Percentiles rank a stretch among this genome's conserved stretches.
These are phyloP conservation scores for Scenedesmus sp. DNA, from an alignment of 163 green algal genomes.

Conservation along the genomic window DNA sequence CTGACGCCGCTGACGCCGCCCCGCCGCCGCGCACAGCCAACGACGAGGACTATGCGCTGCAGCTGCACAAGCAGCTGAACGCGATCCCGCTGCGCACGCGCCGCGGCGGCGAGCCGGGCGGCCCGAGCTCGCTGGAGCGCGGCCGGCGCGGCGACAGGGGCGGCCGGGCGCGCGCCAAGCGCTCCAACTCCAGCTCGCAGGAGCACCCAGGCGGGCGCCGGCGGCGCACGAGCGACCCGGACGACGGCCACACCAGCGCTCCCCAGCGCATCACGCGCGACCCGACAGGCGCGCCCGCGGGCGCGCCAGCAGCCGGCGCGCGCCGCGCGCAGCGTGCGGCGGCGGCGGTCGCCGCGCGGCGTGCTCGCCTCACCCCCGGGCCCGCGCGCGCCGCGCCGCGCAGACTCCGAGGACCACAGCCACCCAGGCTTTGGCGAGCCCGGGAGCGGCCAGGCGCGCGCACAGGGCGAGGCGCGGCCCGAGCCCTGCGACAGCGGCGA, in stretches of 20 bases:
- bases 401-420: conserved; percentile 31
- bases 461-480: conserved; percentile 1
- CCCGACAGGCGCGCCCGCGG: conserved; percentile 3
- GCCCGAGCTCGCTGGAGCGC: conserved; percentile 9
- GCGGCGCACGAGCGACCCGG: conserved; percentile 33
- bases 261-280: conserved; percentile 38
- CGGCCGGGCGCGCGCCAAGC: conserved; percentile 3
- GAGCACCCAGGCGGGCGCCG: conserved; percentile 37
- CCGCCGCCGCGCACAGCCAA: neutral
- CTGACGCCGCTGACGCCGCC: no score
- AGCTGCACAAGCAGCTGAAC: conserved; percentile 41
- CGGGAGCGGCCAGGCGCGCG: neutral
- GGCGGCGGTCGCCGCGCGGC: no score
- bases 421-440: neutral
- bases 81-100: conserved; percentile 18
- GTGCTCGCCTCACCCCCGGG: no score
- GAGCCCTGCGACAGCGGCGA: conserved; percentile 2
- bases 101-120: conserved; percentile 1
- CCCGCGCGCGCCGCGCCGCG: no score
- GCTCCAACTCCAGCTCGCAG: conserved; percentile 33
- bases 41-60: conserved; percentile 32
- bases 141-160: conserved; percentile 4
- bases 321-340: neutral
- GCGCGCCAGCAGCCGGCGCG: neutral
- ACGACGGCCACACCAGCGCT: conserved; percentile 40